Evolutionary conservation across 192 early-diverging fungal genomes (phyloP), one percentile per base, ranked within the genome.

Genomic region (Coemansia sp.): DNA sequence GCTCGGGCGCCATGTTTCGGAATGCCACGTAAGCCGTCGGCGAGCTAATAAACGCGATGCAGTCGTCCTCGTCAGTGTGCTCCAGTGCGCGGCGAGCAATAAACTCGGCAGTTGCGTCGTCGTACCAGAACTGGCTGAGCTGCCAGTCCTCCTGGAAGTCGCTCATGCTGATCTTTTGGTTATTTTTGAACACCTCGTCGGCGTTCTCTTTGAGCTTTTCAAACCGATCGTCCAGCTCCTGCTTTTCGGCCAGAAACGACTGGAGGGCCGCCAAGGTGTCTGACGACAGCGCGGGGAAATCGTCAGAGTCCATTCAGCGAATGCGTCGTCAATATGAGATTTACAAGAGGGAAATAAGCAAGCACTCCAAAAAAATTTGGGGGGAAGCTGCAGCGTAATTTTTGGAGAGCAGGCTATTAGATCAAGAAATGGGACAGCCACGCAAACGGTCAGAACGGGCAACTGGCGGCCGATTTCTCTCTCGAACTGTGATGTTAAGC

Each of bases 131-230:
- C 62, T 88, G 85, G 29, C 76, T 81, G 51, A 88, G 69, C 74
- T 94, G 91, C 93, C 93, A 93, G 74, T 94, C 91, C 67, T 94
- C 92, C 31, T 83, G 84, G 79, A 93, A 94, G 41, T 73, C 77
- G 17, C 82, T 79, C 86, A 93, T 93, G 37, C 82, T 71, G 35
- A 78, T 62, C 29, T 76, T 75, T 29, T 67, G 36, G 22, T 80
- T 60, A 24, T 70, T 70, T 10, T 76, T 64, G 65, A 84, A 86
- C 19, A 68, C 75, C 24, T 77, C 76, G 58, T 89, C 83, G 10
- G 75, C 82, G 59, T 76, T 60, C 53, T 78, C 73, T 37, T 86
- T 76, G 25, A 93, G 78, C 64, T 80, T 60, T 20, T 89, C 91
- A 56, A 92, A 89, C 53, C 76, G 76, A 7, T 86, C 83, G 37